These are phyloP conservation scores for Aspergillus aculeatinus DNA, from an alignment of 2,329 filamentous ascomycete genomes.

Conservation along the genomic window DNA sequence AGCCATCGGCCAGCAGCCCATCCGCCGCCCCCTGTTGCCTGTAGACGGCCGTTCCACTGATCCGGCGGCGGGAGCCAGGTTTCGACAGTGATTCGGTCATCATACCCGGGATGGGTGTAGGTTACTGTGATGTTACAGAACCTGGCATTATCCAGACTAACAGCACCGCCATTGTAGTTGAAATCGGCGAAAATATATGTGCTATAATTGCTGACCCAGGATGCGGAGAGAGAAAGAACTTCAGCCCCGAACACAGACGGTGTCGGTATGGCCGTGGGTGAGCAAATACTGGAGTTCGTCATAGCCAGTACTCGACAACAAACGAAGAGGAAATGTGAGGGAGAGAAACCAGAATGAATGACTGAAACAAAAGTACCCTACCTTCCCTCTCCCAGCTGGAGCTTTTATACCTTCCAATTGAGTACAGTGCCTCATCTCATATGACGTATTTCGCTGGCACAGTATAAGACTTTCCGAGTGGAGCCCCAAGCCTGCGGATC, in stretches of 20 bases:
- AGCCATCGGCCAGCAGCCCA: conserved; percentile 22
- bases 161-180: conserved; percentile 13
- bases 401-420: too few relatives aligned
- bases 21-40: conserved; percentile 42
- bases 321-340: too few relatives aligned
- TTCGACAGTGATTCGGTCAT: conserved; percentile 35
- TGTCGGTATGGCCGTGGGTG: conserved; percentile 6
- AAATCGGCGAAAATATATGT: neutral
- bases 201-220: conserved; percentile 16
- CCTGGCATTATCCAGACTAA: conserved; percentile 8
- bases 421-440: too few relatives aligned
- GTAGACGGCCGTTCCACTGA: conserved; percentile 40
- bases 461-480: too few relatives aligned
- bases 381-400: too few relatives aligned
- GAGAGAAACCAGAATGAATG: too few relatives aligned
- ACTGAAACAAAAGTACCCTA: too few relatives aligned
- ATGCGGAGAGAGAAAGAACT: conserved; percentile 18
- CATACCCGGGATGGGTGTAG: conserved; percentile 40
- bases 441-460: too few relatives aligned
- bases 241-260: conserved; percentile 19
- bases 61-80: conserved; percentile 35
- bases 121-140: conserved; percentile 43
- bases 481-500: too few relatives aligned
- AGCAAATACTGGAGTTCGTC: neutral
- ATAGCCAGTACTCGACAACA: neutral